A percentile compares a stretch with the other conserved stretches of the same genome.
Evolutionary conservation across 2,329 filamentous ascomycete species (phyloP).

Genomic region (Sphaerulina vaccinii): DNA sequence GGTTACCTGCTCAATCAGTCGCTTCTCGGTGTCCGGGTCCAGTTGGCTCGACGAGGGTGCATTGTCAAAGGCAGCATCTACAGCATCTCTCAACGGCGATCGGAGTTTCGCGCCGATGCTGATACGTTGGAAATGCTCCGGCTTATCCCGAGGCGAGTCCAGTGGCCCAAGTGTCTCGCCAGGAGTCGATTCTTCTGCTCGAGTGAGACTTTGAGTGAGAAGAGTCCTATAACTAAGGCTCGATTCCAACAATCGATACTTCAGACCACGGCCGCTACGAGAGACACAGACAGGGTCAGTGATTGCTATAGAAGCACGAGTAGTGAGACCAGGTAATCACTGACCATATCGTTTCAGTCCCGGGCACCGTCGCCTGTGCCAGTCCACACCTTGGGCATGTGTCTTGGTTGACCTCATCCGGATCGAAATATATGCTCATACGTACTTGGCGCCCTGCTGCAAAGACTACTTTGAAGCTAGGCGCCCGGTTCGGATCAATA

Average conservation of each 20-base stretch:
- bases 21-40: no score
- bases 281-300: neutral
- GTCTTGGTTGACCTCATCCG: neutral
- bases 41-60: no score
- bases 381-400: neutral
- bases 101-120: no score
- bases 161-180: neutral
- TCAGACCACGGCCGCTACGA: neutral
- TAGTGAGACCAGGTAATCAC: no score
- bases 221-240: neutral
- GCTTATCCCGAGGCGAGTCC: neutral
- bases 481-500: neutral
- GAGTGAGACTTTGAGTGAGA: neutral
- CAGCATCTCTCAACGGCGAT: no score
- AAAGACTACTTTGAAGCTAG: neutral
- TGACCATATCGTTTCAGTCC: slow-evolving; percentile 63
- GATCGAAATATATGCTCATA: neutral
- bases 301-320: neutral
- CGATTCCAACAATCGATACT: neutral
- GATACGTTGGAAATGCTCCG: neutral
- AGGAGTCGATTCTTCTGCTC: neutral
- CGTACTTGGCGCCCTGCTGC: neutral
- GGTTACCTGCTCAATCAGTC: no score
- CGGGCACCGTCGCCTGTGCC: neutral
- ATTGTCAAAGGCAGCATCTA: no score